Percentiles rank a stretch among this genome's conserved stretches.
These are phyloP conservation scores for Morella rubra DNA, from an alignment of 306 rosid genomes.

Conservation along the genomic window DNA sequence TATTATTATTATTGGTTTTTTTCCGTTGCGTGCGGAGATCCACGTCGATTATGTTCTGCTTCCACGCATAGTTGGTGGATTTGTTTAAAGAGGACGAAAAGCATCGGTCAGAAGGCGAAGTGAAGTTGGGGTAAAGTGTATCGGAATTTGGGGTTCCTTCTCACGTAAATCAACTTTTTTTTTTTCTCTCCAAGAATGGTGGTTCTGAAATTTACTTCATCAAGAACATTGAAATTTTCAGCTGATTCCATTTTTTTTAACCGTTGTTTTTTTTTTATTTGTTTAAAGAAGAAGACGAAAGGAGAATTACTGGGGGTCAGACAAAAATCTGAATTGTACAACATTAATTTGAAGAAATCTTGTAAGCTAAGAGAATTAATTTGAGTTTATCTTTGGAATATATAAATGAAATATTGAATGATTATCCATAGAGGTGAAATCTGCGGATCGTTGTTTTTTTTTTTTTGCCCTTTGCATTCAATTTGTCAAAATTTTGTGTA, in stretches of 20 bases:
- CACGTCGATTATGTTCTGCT: slow-evolving; percentile 5
- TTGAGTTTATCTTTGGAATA: too few species aligned
- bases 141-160: slow-evolving; percentile 18
- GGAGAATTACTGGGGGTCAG: too few species aligned
- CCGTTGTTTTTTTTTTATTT: slow-evolving; percentile 2
- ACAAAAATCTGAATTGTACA: too few species aligned
- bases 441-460: too few species aligned
- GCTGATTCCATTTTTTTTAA: slow-evolving; percentile 8
- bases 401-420: too few species aligned
- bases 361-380: too few species aligned
- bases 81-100: slow-evolving; percentile 9
- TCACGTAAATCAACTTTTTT: slow-evolving; percentile 27
- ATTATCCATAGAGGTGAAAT: too few species aligned
- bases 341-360: too few species aligned
- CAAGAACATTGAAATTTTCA: slow-evolving; percentile 24
- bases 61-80: background rate
- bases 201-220: slow-evolving; percentile 6
- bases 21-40: background rate
- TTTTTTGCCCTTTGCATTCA: too few species aligned
- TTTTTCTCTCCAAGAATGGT: too few species aligned
- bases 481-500: slow-evolving; percentile 3
- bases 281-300: too few species aligned
- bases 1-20: background rate
- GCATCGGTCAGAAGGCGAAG: background rate
- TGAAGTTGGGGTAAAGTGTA: slow-evolving; percentile 12